Evolutionary conservation across 1,139 yeast species (phyloP).

Genomic region (Hansenula lynferdii): DNA sequence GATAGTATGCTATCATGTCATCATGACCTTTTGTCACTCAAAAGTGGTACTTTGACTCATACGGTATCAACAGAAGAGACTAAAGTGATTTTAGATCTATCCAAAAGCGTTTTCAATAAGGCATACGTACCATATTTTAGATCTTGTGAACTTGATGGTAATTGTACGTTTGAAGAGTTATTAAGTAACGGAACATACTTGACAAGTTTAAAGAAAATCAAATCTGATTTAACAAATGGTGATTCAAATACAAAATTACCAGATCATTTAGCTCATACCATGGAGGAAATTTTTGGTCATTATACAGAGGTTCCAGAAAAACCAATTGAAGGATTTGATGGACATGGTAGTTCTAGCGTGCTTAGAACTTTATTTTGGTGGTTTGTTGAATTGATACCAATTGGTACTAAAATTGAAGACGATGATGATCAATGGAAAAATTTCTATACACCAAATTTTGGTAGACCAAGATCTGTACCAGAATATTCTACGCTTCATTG

Average conservation of each 20-base stretch:
- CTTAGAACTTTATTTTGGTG: conserved; percentile 42
- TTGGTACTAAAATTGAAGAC: conserved; percentile 46
- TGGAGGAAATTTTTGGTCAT: conserved; percentile 8
- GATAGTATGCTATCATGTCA: conserved; percentile 38
- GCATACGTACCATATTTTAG: conserved; percentile 13
- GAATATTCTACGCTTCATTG: conserved; percentile 46
- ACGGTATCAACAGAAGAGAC: conserved; percentile 12
- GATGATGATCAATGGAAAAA: conserved; percentile 42
- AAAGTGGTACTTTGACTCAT: conserved; percentile 10
- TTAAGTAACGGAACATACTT: conserved; percentile 12
- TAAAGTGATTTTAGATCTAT: conserved; percentile 11
- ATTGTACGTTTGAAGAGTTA: conserved; percentile 9
- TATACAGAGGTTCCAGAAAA: conserved; percentile 12
- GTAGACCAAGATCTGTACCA: conserved; percentile 46
- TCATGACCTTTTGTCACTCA: conserved; percentile 41
- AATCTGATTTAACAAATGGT: conserved; percentile 6
- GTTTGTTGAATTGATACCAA: conserved; percentile 54
- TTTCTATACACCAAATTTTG: conserved; percentile 47
- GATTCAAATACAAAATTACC: background rate
- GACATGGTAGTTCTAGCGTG: conserved; percentile 29
- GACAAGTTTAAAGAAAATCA: conserved; percentile 12
- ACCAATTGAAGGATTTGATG: conserved; percentile 26
- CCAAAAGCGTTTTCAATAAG: conserved; percentile 7
- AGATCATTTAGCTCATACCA: background rate
- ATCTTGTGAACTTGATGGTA: conserved; percentile 13